Conservation (phyloP, 176 grass and related monocot species). For the Carex pumila region DNA sequence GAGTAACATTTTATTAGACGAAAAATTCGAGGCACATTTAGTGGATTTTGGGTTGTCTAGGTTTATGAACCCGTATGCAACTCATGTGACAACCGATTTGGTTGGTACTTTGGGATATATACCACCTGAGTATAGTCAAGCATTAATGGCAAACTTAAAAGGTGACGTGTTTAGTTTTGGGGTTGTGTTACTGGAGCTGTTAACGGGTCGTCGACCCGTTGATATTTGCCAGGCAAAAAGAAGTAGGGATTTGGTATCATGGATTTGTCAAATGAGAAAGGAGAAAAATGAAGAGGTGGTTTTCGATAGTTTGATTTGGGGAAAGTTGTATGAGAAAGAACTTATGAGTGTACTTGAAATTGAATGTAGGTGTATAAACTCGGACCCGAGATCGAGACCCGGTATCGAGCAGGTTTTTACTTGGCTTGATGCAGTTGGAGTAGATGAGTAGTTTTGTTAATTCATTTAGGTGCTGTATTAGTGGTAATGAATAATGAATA, state of each 20-base stretch:
- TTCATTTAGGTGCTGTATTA: background rate
- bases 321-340: conserved; percentile 62
- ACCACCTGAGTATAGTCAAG: conserved; percentile 82
- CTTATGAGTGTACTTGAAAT: conserved; percentile 57
- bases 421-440: conserved; percentile 56
- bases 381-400: conserved; percentile 62
- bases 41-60: conserved; percentile 94
- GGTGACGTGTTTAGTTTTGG: conserved; percentile 93
- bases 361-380: conserved; percentile 60
- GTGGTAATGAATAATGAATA: conserved; percentile 13
- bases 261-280: conserved; percentile 74
- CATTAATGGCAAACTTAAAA: conserved; percentile 64
- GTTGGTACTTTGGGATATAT: conserved; percentile 92
- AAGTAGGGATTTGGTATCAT: conserved; percentile 67
- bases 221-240: conserved; percentile 71
- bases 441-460: conserved; percentile 15
- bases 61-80: conserved; percentile 77
- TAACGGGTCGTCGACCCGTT: conserved; percentile 61
- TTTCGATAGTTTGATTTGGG: conserved; percentile 62
- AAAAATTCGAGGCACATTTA: conserved; percentile 79
- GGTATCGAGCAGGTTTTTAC: conserved; percentile 73
- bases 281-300: conserved; percentile 78
- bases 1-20: conserved; percentile 88
- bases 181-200: conserved; percentile 77
- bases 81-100: conserved; percentile 90